Evolutionary conservation across 805 yeast species (phyloP).

Genomic region (Nakazawaea wyomingensis): DNA sequence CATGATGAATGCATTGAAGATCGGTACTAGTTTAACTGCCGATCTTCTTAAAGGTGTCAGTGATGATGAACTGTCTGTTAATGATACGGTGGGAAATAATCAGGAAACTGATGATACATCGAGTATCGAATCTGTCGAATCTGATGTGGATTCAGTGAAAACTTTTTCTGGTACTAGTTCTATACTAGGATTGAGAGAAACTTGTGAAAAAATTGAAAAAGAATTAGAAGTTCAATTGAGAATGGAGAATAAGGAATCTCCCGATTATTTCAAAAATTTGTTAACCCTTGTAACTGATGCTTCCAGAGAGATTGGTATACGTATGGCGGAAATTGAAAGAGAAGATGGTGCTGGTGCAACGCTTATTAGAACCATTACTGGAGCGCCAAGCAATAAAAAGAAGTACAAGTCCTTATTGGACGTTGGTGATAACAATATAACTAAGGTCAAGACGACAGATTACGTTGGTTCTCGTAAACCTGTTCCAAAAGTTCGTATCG

Average conservation of each 20-base stretch:
- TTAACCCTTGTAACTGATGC: conserved; percentile 26
- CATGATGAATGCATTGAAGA: conserved; percentile 10
- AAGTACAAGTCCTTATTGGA: conserved; percentile 9
- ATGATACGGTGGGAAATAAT: conserved; percentile 18
- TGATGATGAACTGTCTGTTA: conserved; percentile 16
- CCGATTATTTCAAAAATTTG: conserved; percentile 26
- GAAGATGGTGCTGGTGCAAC: conserved; percentile 33
- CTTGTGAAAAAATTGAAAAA: conserved; percentile 22
- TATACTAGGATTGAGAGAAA: conserved; percentile 18
- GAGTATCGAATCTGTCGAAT: conserved; percentile 6
- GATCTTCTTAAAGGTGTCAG: conserved; percentile 13
- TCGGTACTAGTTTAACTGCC: conserved; percentile 2
- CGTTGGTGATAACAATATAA: conserved; percentile 1
- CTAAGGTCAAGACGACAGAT: conserved; percentile 3
- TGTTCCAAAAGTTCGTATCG: conserved; percentile 3
- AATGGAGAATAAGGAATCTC: conserved; percentile 18
- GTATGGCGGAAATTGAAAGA: conserved; percentile 31
- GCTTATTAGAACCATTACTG: conserved; percentile 34
- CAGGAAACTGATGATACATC: conserved; percentile 17
- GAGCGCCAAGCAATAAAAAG: conserved; percentile 23
- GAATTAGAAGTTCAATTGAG: conserved; percentile 22
- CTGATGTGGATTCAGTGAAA: not conserved
- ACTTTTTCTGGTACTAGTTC: conserved; percentile 9
- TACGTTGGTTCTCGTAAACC: not conserved
- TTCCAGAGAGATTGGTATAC: conserved; percentile 27